Evolutionary conservation across 345 rosid species (phyloP).

Genomic region (Cardamine chenopodiifolia): DNA sequence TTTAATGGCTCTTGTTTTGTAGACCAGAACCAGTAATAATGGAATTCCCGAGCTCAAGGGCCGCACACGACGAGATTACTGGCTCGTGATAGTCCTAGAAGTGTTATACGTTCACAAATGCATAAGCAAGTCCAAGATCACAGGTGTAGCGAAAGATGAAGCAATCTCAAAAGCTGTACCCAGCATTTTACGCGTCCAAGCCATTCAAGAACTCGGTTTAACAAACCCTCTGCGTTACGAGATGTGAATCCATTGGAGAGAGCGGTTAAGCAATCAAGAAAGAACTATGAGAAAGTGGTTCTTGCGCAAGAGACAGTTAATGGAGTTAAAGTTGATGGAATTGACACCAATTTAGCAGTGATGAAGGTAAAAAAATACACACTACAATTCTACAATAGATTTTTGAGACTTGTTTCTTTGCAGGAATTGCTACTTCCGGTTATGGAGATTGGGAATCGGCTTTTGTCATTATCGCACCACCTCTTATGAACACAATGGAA

Average conservation of each 20-base stretch:
- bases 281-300: constrained; percentile 73
- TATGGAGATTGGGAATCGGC: constrained; percentile 64
- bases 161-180: constrained; percentile 82
- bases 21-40: constrained; percentile 90
- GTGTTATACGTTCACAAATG: constrained; percentile 70
- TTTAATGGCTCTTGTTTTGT: constrained; percentile 31
- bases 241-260: constrained; percentile 76
- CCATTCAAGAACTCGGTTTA: constrained; percentile 73
- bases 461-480: constrained; percentile 67
- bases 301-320: constrained; percentile 81
- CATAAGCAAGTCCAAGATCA: constrained; percentile 64
- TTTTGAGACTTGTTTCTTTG: constrained; percentile 6
- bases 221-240: constrained; percentile 49
- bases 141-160: constrained; percentile 65
- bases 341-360: constrained; percentile 92
- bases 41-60: constrained; percentile 98
- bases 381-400: not conserved
- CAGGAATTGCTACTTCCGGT: constrained; percentile 85
- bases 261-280: constrained; percentile 77
- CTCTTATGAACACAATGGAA: constrained; percentile 85
- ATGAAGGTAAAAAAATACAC: constrained; percentile 70
- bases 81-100: constrained; percentile 85
- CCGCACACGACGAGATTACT: constrained; percentile 84
- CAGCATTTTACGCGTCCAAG: constrained; percentile 81
- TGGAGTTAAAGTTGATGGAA: constrained; percentile 92